Conservation (phyloP, 441 rosid genomes). For the Biscutella laevigata region DNA sequence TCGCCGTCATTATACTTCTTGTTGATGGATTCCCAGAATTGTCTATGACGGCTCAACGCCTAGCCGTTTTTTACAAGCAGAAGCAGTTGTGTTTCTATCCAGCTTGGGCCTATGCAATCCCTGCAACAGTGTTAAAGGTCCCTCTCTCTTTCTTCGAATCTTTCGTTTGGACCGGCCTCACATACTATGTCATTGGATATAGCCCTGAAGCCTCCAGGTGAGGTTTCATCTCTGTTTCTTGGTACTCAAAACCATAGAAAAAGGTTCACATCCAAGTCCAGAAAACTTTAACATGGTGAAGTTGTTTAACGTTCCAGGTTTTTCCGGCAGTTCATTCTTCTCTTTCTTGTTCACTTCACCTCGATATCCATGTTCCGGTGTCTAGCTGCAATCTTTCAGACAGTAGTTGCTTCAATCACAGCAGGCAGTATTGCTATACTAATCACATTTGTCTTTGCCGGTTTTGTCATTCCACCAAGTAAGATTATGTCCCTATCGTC, state of each 20-base stretch:
- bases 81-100: constrained; percentile 79
- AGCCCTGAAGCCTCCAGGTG: constrained; percentile 40
- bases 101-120: constrained; percentile 82
- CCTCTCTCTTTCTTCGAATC: constrained; percentile 59
- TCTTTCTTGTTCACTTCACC: constrained; percentile 36
- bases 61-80: constrained; percentile 88
- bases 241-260: background rate
- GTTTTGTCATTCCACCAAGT: constrained; percentile 41
- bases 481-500: constrained; percentile 3
- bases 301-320: constrained; percentile 34
- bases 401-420: constrained; percentile 31
- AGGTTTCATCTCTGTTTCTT: constrained; percentile 13
- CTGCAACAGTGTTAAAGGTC: constrained; percentile 73
- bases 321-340: constrained; percentile 39
- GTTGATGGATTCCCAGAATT: constrained; percentile 82
- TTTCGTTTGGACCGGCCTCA: constrained; percentile 53
- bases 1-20: constrained; percentile 37
- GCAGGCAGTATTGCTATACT: constrained; percentile 39
- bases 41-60: constrained; percentile 61
- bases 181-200: constrained; percentile 67
- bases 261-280: background rate
- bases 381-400: constrained; percentile 41
- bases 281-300: background rate
- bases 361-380: constrained; percentile 48
- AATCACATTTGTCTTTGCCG: constrained; percentile 31